Evolutionary conservation across 2,329 filamentous ascomycete genomes (phyloP).

Genomic region (Fusarium domesticum): DNA sequence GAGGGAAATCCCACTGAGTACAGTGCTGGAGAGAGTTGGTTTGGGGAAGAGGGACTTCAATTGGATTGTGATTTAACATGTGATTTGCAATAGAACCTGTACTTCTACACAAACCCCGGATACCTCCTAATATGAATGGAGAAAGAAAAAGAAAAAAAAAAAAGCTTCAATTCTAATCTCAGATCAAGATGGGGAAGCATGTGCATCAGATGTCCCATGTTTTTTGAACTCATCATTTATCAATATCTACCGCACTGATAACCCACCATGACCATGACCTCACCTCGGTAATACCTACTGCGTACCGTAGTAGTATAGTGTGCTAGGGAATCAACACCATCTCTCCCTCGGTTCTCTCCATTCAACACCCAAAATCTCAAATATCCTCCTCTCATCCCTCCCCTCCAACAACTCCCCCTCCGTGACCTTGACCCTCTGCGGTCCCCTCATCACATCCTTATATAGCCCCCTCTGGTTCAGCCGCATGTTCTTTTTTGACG

Average conservation of each 20-base stretch:
- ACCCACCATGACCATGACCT: no score
- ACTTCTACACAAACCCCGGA: no score
- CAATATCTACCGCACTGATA: background rate
- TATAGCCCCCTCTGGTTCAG: constrained; percentile 83
- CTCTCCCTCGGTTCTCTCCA: constrained; percentile 77
- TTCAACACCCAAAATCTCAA: constrained; percentile 75
- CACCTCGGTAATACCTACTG: no score
- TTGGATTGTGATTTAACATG: constrained; percentile 15
- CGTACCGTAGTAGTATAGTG: background rate
- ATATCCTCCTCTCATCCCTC: constrained; percentile 73
- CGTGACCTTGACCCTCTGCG: constrained; percentile 56
- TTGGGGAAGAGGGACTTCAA: background rate
- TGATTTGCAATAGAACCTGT: no score
- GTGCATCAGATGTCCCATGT: no score
- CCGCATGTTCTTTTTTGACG: constrained; percentile 76
- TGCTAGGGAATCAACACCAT: constrained; percentile 56
- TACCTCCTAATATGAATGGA: no score
- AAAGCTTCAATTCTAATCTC: constrained; percentile 3
- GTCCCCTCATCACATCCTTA: constrained; percentile 62
- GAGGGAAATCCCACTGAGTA: constrained; percentile 8
- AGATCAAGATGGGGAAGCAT: constrained; percentile 5
- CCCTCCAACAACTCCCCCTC: constrained; percentile 72
- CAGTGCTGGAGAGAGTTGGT: background rate
- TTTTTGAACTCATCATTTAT: constrained; percentile 1
- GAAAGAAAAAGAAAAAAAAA: no score